These are phyloP conservation scores for Clavaria fumosa DNA, from an alignment of 768 basidiomycete genomes.

Conservation along the genomic window DNA sequence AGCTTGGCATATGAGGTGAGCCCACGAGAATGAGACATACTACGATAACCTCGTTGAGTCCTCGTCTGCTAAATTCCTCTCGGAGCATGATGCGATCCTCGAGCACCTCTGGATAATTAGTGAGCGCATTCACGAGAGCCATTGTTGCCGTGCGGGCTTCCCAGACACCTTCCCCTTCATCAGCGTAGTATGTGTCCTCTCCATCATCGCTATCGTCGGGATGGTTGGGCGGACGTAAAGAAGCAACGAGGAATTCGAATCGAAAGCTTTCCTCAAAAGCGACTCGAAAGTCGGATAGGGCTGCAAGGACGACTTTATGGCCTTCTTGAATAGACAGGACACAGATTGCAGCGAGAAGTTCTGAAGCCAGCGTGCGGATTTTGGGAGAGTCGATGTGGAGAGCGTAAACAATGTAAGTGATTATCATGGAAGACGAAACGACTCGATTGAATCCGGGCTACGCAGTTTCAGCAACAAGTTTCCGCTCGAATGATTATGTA, in stretches of 20 bases:
- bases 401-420: slow-evolving; percentile 60
- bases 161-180: slow-evolving; percentile 62
- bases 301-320: slow-evolving; percentile 57
- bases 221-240: slow-evolving; percentile 39
- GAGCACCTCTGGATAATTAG: slow-evolving; percentile 56
- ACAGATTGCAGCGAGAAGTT: slow-evolving; percentile 75
- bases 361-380: slow-evolving; percentile 51
- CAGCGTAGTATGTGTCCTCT: slow-evolving; percentile 20
- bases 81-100: slow-evolving; percentile 68
- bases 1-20: neutral
- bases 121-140: slow-evolving; percentile 66
- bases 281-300: slow-evolving; percentile 67
- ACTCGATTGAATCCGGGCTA: slow-evolving; percentile 64
- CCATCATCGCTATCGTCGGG: slow-evolving; percentile 21
- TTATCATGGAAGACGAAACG: slow-evolving; percentile 42
- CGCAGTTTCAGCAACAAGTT: slow-evolving; percentile 5
- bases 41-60: slow-evolving; percentile 70
- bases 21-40: slow-evolving; percentile 30
- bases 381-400: slow-evolving; percentile 54
- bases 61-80: slow-evolving; percentile 71
- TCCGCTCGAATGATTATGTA: slow-evolving; percentile 2
- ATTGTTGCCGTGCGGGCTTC: slow-evolving; percentile 65
- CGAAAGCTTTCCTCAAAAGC: slow-evolving; percentile 60
- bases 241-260: slow-evolving; percentile 59
- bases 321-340: slow-evolving; percentile 57